Evolutionary conservation across 768 basidiomycete species (phyloP).

Genomic region (Podaxis sp.): DNA sequence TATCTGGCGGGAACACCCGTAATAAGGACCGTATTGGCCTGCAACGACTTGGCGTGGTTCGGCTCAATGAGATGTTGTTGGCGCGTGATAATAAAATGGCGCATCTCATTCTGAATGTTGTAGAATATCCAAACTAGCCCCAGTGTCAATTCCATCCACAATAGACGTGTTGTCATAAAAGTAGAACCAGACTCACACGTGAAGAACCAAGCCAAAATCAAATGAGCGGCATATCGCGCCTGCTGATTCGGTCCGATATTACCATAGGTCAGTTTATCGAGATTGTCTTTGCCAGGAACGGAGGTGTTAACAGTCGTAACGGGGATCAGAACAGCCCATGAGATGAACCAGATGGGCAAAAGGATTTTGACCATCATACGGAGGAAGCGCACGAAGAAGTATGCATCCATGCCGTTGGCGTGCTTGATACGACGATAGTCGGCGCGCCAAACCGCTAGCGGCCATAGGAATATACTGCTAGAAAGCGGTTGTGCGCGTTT

Average conservation of each 20-base stretch:
- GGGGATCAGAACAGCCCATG: constrained; percentile 86
- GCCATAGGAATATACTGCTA: constrained; percentile 58
- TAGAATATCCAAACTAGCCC: constrained; percentile 78
- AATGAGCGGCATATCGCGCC: constrained; percentile 71
- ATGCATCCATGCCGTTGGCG: constrained; percentile 86
- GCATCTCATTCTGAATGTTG: constrained; percentile 80
- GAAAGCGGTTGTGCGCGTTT: constrained; percentile 60
- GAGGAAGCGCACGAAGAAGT: constrained; percentile 89
- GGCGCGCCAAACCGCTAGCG: constrained; percentile 55
- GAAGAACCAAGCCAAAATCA: constrained; percentile 73
- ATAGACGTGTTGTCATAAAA: background rate
- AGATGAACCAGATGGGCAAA: constrained; percentile 88
- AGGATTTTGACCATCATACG: constrained; percentile 82
- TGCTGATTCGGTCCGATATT: constrained; percentile 57
- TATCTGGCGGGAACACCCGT: constrained; percentile 84
- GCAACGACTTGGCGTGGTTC: constrained; percentile 70
- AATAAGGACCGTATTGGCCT: constrained; percentile 88
- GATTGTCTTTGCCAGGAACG: constrained; percentile 44
- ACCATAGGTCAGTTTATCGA: constrained; percentile 79
- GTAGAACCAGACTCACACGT: constrained; percentile 53
- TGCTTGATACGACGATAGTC: constrained; percentile 61
- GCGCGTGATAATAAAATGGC: constrained; percentile 72
- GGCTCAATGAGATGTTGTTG: constrained; percentile 81
- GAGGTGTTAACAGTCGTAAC: constrained; percentile 56
- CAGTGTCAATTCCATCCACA: background rate